Conservation (phyloP, 2,329 filamentous ascomycete genomes). For the Trichoderma afroharzianum region DNA sequence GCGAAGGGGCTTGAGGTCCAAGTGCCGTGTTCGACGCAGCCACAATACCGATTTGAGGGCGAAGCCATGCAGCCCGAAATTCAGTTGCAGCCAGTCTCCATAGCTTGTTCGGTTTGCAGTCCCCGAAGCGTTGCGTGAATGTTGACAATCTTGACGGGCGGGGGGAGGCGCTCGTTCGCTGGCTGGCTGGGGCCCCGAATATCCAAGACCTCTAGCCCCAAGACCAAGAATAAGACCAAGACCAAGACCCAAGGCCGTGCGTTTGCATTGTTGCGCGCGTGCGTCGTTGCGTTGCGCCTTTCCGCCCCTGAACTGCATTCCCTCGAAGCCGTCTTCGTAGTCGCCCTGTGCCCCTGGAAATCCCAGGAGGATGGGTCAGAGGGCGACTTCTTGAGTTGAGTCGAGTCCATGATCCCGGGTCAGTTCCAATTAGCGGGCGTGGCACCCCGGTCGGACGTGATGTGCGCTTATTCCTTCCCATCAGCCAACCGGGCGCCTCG, state of each 20-base stretch:
- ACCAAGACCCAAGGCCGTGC: not conserved
- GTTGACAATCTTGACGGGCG: slow-evolving; percentile 4
- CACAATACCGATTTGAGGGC: slow-evolving; percentile 13
- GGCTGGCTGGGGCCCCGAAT: not conserved
- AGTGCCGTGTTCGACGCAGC: slow-evolving; percentile 14
- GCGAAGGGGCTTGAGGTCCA: not conserved
- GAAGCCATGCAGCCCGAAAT: not conserved
- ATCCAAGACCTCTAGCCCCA: not conserved
- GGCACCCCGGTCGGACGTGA: slow-evolving; percentile 11
- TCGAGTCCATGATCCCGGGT: slow-evolving; percentile 6
- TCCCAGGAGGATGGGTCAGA: slow-evolving; percentile 8
- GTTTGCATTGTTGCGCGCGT: not conserved
- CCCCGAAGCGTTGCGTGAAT: not conserved
- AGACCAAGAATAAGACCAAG: not conserved
- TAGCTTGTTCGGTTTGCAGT: not conserved
- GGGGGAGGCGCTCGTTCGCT: not conserved
- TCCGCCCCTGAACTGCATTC: not conserved
- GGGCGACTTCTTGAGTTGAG: slow-evolving; percentile 8
- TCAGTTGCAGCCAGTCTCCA: not conserved
- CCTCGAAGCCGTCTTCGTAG: not conserved
- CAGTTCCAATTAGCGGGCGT: slow-evolving; percentile 9
- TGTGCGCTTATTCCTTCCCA: slow-evolving; percentile 13
- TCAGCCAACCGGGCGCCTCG: not conserved
- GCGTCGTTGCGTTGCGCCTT: not conserved
- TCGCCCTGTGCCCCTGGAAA: not conserved